Evolutionary conservation across 306 rosid species (phyloP).

Genomic region (Cucumis melo): DNA sequence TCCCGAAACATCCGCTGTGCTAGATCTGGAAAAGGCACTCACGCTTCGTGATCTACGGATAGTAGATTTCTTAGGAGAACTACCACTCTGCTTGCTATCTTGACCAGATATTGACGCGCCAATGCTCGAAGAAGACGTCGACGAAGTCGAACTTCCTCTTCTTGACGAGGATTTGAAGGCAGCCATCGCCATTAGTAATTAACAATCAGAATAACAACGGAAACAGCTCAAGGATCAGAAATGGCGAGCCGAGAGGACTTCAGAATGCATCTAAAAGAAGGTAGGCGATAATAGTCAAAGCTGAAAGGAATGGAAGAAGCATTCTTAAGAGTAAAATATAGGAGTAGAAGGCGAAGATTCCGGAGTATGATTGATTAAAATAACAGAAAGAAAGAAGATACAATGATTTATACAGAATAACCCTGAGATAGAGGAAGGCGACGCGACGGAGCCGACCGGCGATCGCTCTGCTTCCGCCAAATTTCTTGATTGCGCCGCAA

Average conservation of each 20-base stretch:
- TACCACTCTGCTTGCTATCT: constrained; percentile 4
- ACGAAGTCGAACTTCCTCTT: constrained; percentile 27
- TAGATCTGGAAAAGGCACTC: constrained; percentile 45
- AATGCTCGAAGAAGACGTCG: constrained; percentile 9
- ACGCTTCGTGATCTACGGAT: constrained; percentile 75
- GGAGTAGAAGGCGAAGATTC: background rate
- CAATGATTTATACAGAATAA: background rate
- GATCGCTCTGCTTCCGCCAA: background rate
- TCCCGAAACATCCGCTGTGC: constrained; percentile 12
- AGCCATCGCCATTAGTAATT: constrained; percentile 45
- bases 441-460: background rate
- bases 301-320: background rate
- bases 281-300: background rate
- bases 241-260: background rate
- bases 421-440: background rate
- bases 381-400: background rate
- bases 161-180: constrained; percentile 76
- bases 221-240: background rate
- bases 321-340: background rate
- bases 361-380: background rate
- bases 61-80: constrained; percentile 25
- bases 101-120: constrained; percentile 9
- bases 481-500: background rate
- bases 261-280: background rate
- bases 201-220: background rate